A percentile compares a stretch with the other conserved stretches of the same genome.
Conservation (phyloP, 169 alveolate species). For the Cyclospora cayetanensis region DNA sequence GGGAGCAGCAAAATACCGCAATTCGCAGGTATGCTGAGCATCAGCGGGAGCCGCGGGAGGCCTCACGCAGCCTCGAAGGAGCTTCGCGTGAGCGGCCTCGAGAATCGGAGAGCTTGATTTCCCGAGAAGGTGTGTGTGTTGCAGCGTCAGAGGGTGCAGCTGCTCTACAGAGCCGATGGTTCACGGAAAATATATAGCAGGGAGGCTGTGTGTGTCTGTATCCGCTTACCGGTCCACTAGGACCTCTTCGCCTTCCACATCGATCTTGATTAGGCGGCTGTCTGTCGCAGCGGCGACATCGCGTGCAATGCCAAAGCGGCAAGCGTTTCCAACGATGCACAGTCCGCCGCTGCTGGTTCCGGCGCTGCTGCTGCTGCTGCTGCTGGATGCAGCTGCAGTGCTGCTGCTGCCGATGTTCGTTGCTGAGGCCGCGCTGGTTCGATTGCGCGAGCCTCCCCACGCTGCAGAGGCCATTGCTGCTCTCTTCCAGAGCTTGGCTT, state of each 20-base stretch:
- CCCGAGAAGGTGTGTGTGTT: too few relatives aligned
- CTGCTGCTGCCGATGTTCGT: background rate
- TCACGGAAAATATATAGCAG: too few relatives aligned
- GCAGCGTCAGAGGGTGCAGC: too few relatives aligned
- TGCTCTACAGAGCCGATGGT: too few relatives aligned
- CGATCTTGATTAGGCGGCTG: constrained; percentile 1
- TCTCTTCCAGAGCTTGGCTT: background rate
- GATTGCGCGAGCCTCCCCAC: background rate
- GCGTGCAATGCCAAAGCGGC: constrained; percentile 34
- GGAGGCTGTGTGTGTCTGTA: too few relatives aligned
- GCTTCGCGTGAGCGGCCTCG: too few relatives aligned
- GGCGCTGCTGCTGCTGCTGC: constrained; percentile 49
- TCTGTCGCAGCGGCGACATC: background rate
- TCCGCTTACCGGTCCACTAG: constrained; percentile 1
- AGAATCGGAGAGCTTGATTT: too few relatives aligned
- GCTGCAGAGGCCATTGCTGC: constrained; percentile 2
- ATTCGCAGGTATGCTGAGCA: too few relatives aligned
- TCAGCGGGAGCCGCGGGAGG: too few relatives aligned
- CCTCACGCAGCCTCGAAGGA: too few relatives aligned
- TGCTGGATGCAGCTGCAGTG: constrained; percentile 1
- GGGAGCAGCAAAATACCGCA: too few relatives aligned
- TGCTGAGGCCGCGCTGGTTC: background rate
- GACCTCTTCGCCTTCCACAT: constrained; percentile 37
- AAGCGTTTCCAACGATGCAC: background rate
- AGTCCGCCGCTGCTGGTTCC: constrained; percentile 37